Conservation (phyloP, 2,329 filamentous ascomycete genomes). For the Penicillium sp. region DNA sequence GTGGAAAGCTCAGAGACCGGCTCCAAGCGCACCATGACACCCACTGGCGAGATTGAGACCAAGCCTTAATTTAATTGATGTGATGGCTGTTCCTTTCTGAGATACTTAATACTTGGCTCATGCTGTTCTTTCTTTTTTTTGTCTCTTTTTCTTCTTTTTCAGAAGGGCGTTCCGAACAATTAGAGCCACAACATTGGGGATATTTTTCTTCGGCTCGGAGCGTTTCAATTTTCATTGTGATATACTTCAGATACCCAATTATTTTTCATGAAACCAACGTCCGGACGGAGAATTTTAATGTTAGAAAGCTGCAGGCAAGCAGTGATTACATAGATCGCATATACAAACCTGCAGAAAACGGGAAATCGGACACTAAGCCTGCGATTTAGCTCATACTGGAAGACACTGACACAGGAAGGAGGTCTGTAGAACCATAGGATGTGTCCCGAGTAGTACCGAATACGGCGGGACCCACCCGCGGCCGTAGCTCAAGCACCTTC, state of each 20-base stretch:
- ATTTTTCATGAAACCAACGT: not conserved
- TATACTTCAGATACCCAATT: conserved; percentile 16
- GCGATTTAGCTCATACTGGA: not conserved
- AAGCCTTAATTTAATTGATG: conserved; percentile 22
- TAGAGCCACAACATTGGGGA: not conserved
- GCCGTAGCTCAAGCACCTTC: not conserved
- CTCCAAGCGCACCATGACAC: conserved; percentile 34
- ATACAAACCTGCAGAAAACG: not conserved
- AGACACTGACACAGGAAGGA: too few species aligned
- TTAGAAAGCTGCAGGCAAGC: too few species aligned
- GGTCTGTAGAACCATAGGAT: too few species aligned
- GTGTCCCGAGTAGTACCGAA: not conserved
- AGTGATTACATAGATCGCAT: too few species aligned
- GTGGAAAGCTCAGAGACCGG: conserved; percentile 29
- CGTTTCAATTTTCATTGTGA: not conserved
- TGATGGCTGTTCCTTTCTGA: conserved; percentile 3
- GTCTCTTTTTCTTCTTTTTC: not conserved
- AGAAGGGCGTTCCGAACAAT: not conserved
- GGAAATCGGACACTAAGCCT: not conserved
- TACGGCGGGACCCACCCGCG: not conserved
- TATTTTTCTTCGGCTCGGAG: not conserved
- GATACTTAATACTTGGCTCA: conserved; percentile 8
- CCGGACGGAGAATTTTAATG: not conserved
- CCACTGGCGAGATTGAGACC: conserved; percentile 25
- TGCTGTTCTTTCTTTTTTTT: not conserved